phyloP scores from a whole-genome alignment of 768 basidiomycete species.

The Pleurotus tuoliensis region DNA sequence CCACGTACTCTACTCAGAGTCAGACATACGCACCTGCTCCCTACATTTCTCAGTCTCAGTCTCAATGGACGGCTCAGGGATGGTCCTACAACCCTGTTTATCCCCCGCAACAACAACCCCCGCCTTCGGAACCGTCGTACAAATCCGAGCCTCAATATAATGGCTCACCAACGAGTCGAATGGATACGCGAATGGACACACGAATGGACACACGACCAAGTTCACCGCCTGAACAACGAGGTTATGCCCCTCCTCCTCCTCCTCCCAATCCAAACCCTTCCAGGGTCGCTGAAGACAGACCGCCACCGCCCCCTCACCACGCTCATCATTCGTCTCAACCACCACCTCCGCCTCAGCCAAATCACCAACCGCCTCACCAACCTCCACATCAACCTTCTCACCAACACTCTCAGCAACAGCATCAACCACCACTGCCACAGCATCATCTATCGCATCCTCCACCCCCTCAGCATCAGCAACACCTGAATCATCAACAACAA shows the following conservation, averaged over 20 bases:
- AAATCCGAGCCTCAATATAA: not conserved
- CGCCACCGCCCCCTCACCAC: not conserved
- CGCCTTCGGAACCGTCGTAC: not conserved
- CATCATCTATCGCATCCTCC: not conserved
- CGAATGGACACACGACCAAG: not conserved
- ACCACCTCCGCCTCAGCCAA: not conserved
- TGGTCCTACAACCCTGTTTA: slow-evolving; percentile 6
- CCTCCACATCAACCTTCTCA: not conserved
- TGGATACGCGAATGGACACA: not conserved
- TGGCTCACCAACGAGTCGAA: not conserved
- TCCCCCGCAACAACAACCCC: not conserved
- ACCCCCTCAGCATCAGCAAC: not conserved
- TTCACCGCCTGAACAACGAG: not conserved
- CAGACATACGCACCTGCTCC: slow-evolving; percentile 7
- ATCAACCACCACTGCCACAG: not conserved
- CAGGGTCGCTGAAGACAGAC: not conserved
- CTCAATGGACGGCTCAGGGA: slow-evolving; percentile 2
- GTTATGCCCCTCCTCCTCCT: not conserved
- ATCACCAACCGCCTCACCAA: not conserved
- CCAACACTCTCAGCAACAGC: not conserved
- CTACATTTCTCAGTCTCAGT: slow-evolving; percentile 8
- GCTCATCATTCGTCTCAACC: not conserved
- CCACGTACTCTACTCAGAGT: not conserved
- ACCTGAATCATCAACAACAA: not conserved
- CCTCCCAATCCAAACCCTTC: not conserved